These are phyloP conservation scores for Melocanna baccifera DNA, from an alignment of 176 grass and related monocot species.

Conservation along the genomic window DNA sequence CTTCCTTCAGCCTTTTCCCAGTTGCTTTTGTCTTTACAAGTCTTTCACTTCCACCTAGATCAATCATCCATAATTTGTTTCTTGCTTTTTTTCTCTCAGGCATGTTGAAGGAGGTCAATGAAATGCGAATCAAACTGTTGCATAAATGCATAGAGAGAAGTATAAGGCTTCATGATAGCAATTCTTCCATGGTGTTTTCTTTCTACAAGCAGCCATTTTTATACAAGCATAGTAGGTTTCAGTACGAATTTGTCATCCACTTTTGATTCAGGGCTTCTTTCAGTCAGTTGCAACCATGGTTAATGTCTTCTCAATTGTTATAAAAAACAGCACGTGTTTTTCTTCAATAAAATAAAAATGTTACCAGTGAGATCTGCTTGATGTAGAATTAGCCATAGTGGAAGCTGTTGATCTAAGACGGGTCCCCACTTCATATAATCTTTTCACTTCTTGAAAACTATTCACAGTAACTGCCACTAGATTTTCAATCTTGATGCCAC, in stretches of 20 bases:
- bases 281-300: background rate
- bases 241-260: conserved; percentile 3
- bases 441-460: conserved; percentile 83
- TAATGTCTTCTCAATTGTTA: conserved; percentile 10
- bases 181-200: conserved; percentile 8
- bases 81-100: conserved; percentile 66
- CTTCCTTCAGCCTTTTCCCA: conserved; percentile 91
- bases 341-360: conserved; percentile 25
- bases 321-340: background rate
- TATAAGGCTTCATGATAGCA: conserved; percentile 19
- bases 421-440: conserved; percentile 73
- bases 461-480: conserved; percentile 71
- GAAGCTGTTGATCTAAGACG: conserved; percentile 81
- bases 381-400: conserved; percentile 83
- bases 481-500: conserved; percentile 80
- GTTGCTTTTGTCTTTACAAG: conserved; percentile 94
- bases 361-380: conserved; percentile 99
- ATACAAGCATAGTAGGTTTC: conserved; percentile 13
- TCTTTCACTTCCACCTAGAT: conserved; percentile 93
- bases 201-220: background rate
- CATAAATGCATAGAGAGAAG: conserved; percentile 29
- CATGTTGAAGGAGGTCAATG: conserved; percentile 54
- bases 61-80: conserved; percentile 98
- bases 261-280: conserved; percentile 16
- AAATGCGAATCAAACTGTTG: conserved; percentile 87